Percentiles rank a stretch among this genome's conserved stretches.
Conservation (phyloP, 495 filamentous ascomycete species). For the Daldinia decipiens region DNA sequence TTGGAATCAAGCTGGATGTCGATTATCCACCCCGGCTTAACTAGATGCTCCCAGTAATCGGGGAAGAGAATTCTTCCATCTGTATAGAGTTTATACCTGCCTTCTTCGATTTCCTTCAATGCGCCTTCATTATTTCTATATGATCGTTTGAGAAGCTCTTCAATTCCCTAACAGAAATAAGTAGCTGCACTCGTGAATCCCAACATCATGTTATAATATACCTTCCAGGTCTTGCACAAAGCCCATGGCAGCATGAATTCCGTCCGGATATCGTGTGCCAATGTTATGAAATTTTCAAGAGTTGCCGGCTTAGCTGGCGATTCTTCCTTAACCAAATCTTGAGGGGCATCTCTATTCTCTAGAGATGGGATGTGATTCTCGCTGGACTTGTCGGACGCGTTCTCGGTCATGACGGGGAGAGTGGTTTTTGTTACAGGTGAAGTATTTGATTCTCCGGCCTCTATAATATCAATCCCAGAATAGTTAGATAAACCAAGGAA, state of each 20-base stretch:
- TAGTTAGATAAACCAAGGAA: not conserved
- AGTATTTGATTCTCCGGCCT: not conserved
- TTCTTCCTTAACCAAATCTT: not conserved
- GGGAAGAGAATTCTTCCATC: conserved; percentile 4
- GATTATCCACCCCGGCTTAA: conserved; percentile 6
- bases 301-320: not conserved
- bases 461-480: not conserved
- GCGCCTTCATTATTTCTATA: conserved; percentile 12
- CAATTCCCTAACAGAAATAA: conserved; percentile 13
- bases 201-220: not conserved
- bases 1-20: conserved; percentile 9
- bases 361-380: not conserved
- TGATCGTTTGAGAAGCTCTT: conserved; percentile 8
- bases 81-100: not conserved
- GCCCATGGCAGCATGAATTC: conserved; percentile 11
- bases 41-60: conserved; percentile 6
- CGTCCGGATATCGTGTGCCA: not conserved
- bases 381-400: not conserved
- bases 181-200: not conserved
- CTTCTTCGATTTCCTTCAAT: conserved; percentile 16
- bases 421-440: not conserved
- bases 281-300: conserved; percentile 6
- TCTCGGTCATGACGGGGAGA: not conserved
- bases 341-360: not conserved
- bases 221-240: conserved; percentile 20